These are phyloP conservation scores for Cystofilobasidium bisporidii DNA, from an alignment of 768 basidiomycete species.

Conservation along the genomic window DNA sequence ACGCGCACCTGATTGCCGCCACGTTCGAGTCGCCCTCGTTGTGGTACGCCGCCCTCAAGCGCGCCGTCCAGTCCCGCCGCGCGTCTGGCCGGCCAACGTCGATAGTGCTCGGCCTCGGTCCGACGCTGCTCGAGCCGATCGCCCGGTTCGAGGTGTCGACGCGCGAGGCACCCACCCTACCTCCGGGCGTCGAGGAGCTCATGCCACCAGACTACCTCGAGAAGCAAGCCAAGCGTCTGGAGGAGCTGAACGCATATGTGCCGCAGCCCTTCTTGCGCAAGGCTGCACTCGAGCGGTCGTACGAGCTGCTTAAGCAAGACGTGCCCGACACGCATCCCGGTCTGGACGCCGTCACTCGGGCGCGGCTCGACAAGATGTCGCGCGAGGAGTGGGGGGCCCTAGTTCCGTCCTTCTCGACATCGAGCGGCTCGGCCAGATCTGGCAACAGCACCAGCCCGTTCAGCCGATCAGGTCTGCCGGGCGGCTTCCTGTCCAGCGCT, in stretches of 20 bases:
- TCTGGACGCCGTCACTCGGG: neutral
- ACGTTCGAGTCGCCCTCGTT: conserved; percentile 40
- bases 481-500: neutral
- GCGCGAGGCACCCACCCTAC: conserved; percentile 11
- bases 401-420: conserved; percentile 5
- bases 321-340: neutral
- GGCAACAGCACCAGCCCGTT: neutral
- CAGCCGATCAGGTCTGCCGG: neutral
- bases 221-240: conserved; percentile 27
- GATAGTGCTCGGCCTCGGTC: conserved; percentile 80
- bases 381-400: conserved; percentile 5
- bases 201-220: conserved; percentile 40
- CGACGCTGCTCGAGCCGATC: conserved; percentile 52
- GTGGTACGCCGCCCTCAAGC: conserved; percentile 74
- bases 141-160: conserved; percentile 7
- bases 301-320: neutral
- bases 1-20: conserved; percentile 64
- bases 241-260: neutral
- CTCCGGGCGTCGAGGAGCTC: conserved; percentile 49
- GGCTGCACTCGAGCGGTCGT: neutral
- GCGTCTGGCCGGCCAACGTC: conserved; percentile 60
- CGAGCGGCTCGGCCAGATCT: neutral
- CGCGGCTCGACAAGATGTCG: conserved; percentile 1
- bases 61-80: conserved; percentile 66
- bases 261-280: neutral